A percentile compares a stretch with the other conserved stretches of the same genome.
Evolutionary conservation across 164 flowering plant species (phyloP).

Genomic region (Nymphaea thermarum): DNA sequence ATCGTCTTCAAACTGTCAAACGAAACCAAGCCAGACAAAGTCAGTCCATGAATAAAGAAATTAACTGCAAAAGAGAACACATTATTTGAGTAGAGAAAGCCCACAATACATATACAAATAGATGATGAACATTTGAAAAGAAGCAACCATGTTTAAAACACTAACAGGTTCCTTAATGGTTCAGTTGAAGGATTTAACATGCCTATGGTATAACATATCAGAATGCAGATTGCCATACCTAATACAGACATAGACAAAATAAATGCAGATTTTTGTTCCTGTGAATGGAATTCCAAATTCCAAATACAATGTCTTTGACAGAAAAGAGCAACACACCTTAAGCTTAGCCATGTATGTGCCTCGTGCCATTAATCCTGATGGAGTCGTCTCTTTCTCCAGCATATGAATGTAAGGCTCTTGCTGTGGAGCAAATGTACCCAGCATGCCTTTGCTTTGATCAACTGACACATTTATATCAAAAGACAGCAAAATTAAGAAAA

Average conservation of each 20-base stretch:
- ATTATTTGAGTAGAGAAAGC: neutral
- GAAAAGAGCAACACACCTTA: constrained; percentile 25
- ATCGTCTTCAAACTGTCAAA: constrained; percentile 60
- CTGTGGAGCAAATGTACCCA: constrained; percentile 72
- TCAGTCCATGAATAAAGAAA: neutral
- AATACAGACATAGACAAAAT: too few relatives aligned
- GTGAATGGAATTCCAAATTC: too few relatives aligned
- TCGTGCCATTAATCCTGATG: constrained; percentile 58
- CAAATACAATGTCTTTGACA: too few relatives aligned
- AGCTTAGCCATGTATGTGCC: constrained; percentile 52
- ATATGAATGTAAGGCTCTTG: constrained; percentile 37
- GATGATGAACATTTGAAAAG: neutral
- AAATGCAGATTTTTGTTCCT: too few relatives aligned
- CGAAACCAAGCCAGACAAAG: neutral
- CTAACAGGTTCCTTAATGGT: neutral
- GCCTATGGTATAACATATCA: too few relatives aligned
- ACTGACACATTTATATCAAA: constrained; percentile 17
- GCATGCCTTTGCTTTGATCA: constrained; percentile 59
- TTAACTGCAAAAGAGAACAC: neutral
- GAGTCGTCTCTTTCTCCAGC: constrained; percentile 59
- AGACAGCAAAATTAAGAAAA: neutral
- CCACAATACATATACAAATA: neutral
- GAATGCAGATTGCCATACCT: too few relatives aligned
- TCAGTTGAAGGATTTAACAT: too few relatives aligned
- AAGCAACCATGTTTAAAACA: neutral